A percentile compares a stretch with the other conserved stretches of the same genome.
Conservation (phyloP, 495 filamentous ascomycete species). For the Halenospora varia region DNA sequence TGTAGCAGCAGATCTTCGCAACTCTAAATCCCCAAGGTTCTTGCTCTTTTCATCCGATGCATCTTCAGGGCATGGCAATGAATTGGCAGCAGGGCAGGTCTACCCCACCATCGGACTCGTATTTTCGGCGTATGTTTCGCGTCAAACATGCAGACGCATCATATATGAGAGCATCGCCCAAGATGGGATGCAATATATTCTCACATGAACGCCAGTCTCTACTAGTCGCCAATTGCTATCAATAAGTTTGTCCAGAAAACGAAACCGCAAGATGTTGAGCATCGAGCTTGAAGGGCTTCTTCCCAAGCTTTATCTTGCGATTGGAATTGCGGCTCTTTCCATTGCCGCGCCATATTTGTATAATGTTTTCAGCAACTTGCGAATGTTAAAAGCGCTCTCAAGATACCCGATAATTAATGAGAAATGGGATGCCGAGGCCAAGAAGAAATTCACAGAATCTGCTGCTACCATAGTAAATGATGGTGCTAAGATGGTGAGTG, state of each 20-base stretch:
- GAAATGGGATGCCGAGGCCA: constrained; percentile 11
- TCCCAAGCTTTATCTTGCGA: not conserved
- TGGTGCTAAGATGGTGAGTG: not conserved
- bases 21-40: not conserved
- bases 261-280: not conserved
- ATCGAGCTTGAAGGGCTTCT: not conserved
- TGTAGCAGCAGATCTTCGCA: no score
- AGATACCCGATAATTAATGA: constrained; percentile 4
- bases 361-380: not conserved
- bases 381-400: not conserved
- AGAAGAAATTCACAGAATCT: not conserved
- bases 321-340: not conserved
- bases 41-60: no score
- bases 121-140: not conserved
- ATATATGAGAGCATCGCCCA: not conserved
- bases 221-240: not conserved
- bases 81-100: no score
- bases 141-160: not conserved
- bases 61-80: not conserved
- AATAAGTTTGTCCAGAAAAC: no score
- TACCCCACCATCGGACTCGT: not conserved
- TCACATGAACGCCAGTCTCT: not conserved
- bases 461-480: not conserved
- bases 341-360: not conserved
- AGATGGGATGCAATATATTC: not conserved